phyloP scores from a whole-genome alignment of 176 grass and related monocot genomes.

The Carex parvula region DNA sequence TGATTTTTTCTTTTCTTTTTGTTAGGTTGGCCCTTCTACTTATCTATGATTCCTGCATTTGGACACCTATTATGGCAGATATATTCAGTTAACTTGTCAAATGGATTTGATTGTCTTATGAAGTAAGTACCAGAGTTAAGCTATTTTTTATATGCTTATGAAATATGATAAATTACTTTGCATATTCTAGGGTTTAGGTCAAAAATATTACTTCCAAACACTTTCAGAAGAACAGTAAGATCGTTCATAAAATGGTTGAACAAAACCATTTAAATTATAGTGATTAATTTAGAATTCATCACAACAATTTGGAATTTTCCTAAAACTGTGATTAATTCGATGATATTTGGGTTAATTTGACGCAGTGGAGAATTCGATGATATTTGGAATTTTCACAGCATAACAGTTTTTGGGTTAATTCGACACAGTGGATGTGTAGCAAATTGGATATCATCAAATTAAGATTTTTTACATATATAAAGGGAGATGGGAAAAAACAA shows the following conservation, averaged over 20 bases:
- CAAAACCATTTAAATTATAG: background rate
- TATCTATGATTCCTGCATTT: slow-evolving; percentile 31
- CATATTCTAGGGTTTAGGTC: background rate
- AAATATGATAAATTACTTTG: background rate
- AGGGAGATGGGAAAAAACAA: background rate
- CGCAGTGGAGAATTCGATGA: no score
- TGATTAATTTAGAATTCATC: background rate
- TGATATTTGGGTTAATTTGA: background rate
- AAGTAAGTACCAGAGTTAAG: slow-evolving; percentile 30
- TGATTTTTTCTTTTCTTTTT: background rate
- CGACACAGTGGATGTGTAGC: background rate
- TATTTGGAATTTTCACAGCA: no score
- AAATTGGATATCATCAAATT: background rate
- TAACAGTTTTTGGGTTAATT: background rate
- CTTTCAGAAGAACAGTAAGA: background rate
- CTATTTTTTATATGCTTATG: background rate
- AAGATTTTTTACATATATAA: background rate
- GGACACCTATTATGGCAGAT: slow-evolving; percentile 52
- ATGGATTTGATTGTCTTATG: slow-evolving; percentile 32
- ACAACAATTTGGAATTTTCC: background rate
- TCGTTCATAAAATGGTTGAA: background rate
- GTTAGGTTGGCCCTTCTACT: slow-evolving; percentile 46
- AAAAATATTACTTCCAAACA: background rate
- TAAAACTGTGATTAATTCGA: no score
- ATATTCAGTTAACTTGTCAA: slow-evolving; percentile 40